Conservation (phyloP, 192 early-diverging fungal genomes). For the Backusella psychrophila region DNA sequence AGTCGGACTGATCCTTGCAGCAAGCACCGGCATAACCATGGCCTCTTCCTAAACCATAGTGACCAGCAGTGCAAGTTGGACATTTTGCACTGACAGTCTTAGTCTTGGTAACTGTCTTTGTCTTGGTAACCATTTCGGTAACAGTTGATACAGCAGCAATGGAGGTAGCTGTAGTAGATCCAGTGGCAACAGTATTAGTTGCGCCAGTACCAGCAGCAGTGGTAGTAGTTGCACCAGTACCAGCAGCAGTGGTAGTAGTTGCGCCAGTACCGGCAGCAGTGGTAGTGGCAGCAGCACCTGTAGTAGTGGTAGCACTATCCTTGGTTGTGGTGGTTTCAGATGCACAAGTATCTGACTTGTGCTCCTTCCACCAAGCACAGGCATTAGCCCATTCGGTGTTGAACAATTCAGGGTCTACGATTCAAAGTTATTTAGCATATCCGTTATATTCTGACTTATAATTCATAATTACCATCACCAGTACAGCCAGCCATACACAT, state of each 20-base stretch:
- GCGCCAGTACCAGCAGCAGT: neutral
- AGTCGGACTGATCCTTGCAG: constrained; percentile 11
- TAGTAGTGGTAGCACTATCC: neutral
- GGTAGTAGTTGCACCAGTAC: neutral
- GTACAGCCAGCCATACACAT: constrained; percentile 24
- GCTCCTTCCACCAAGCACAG: constrained; percentile 8
- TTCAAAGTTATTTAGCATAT: neutral
- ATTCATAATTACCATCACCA: neutral
- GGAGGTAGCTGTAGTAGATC: neutral
- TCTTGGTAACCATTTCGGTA: neutral
- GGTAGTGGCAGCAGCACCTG: neutral
- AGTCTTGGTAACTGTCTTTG: neutral
- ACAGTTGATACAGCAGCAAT: neutral
- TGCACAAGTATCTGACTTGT: constrained; percentile 8
- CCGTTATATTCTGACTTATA: neutral
- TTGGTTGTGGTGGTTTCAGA: neutral
- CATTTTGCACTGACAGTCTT: neutral
- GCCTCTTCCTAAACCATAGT: neutral
- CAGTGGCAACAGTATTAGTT: neutral
- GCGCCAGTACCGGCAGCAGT: neutral
- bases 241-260: neutral
- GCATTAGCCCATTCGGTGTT: neutral
- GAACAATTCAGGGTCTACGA: constrained; percentile 18
- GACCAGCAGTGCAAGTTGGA: neutral
- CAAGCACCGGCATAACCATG: neutral